Conservation (phyloP, 345 rosid genomes). For the Excoecaria cochinchinensis region DNA sequence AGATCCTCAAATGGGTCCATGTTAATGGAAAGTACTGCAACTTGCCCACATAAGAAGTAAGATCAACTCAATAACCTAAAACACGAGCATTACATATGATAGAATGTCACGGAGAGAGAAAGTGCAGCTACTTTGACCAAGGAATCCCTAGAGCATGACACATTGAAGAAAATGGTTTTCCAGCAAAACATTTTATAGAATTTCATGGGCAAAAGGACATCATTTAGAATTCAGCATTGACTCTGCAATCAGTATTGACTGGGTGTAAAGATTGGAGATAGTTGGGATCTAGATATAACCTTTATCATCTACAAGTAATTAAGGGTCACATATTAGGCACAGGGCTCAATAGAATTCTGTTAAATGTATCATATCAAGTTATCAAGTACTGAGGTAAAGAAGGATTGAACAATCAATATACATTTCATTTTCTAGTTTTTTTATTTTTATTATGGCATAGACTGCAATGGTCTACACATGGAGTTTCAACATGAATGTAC, state of each 20-base stretch:
- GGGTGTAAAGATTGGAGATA: not conserved
- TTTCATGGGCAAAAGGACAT: too few relatives aligned
- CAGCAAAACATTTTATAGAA: too few relatives aligned
- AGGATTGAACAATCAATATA: too few relatives aligned
- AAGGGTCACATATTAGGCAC: not conserved
- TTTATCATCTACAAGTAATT: not conserved
- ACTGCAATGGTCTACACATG: too few relatives aligned
- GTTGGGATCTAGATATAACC: not conserved
- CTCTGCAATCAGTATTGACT: too few relatives aligned
- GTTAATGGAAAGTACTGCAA: not conserved
- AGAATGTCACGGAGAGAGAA: not conserved
- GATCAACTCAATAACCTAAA: not conserved
- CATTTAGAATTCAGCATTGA: too few relatives aligned
- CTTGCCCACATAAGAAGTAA: too few relatives aligned
- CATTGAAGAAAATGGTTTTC: not conserved
- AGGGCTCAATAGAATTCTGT: too few relatives aligned
- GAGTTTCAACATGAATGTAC: too few relatives aligned
- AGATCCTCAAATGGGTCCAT: not conserved
- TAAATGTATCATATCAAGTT: not conserved
- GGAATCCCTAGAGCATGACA: not conserved
- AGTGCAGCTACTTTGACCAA: conserved; percentile 8
- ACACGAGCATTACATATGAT: not conserved
- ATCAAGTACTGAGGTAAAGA: not conserved
- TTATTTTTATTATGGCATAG: too few relatives aligned
- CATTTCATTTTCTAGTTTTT: too few relatives aligned